These are phyloP conservation scores for Vaccinium macrocarpon DNA, from an alignment of 148 eudicot species.

Conservation along the genomic window DNA sequence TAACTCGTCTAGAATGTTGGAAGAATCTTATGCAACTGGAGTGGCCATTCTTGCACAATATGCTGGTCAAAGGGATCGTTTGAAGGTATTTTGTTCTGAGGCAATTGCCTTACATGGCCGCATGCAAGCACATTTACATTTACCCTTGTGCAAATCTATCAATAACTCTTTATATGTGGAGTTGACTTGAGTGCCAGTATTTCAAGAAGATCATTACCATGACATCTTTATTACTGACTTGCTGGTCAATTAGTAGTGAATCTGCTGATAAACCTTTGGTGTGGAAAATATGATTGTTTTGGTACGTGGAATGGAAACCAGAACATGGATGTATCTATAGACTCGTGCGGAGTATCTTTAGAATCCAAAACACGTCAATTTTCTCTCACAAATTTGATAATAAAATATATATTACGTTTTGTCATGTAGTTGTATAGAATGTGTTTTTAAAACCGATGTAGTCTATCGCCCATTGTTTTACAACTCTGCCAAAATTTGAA, in stretches of 20 bases:
- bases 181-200: background rate
- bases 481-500: too few relatives aligned
- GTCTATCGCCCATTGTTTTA: too few relatives aligned
- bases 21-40: constrained; percentile 81
- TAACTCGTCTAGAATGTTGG: constrained; percentile 80
- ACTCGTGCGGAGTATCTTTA: background rate
- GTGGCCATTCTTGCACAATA: constrained; percentile 86
- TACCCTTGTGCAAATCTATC: background rate
- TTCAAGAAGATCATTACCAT: background rate
- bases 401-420: too few relatives aligned
- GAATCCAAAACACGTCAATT: too few relatives aligned
- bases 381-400: too few relatives aligned
- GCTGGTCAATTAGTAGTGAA: background rate
- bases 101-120: background rate
- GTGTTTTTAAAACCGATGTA: too few relatives aligned
- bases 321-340: background rate
- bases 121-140: background rate
- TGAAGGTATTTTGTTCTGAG: constrained; percentile 56
- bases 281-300: background rate
- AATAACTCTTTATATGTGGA: background rate
- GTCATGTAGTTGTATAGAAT: too few relatives aligned
- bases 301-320: background rate
- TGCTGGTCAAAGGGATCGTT: constrained; percentile 81
- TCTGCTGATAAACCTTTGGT: background rate
- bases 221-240: background rate